Conservation (phyloP, 1,139 yeast species). For the Hyphopichia wangnamkhiaoensis region DNA sequence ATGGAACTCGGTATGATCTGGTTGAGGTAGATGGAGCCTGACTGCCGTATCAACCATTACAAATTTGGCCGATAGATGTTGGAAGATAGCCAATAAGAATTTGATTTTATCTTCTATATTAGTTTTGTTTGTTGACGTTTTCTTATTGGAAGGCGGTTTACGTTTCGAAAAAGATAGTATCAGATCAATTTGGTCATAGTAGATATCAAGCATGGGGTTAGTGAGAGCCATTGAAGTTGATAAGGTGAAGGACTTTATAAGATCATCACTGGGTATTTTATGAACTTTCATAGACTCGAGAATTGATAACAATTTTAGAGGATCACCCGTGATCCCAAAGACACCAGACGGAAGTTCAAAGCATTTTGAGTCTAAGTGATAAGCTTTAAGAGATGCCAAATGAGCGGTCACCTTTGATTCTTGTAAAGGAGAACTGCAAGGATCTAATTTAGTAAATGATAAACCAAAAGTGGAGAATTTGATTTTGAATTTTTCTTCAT, state of each 20-base stretch:
- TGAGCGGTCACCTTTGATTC: constrained; percentile 13
- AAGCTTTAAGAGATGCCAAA: constrained; percentile 29
- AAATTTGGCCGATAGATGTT: constrained; percentile 25
- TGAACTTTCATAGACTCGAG: not conserved
- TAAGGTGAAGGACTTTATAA: not conserved
- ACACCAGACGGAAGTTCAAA: constrained; percentile 42
- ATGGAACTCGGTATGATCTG: constrained; percentile 26
- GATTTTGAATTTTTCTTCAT: constrained; percentile 18
- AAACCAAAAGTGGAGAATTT: constrained; percentile 23
- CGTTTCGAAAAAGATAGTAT: constrained; percentile 9
- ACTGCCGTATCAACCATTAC: constrained; percentile 34
- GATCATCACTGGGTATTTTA: not conserved
- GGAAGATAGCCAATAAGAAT: constrained; percentile 10
- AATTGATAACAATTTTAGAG: constrained; percentile 13
- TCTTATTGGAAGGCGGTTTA: no score
- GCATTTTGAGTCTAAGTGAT: constrained; percentile 31
- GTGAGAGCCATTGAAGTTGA: constrained; percentile 16
- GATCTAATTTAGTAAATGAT: constrained; percentile 14
- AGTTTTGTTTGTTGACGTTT: constrained; percentile 7
- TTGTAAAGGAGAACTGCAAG: not conserved
- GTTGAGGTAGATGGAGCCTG: constrained; percentile 33
- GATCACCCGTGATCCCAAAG: constrained; percentile 21
- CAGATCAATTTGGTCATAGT: constrained; percentile 38
- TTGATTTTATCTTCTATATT: constrained; percentile 6
- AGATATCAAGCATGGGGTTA: constrained; percentile 38